Conservation (phyloP, 306 rosid species). For the Trifolium subterraneum region DNA sequence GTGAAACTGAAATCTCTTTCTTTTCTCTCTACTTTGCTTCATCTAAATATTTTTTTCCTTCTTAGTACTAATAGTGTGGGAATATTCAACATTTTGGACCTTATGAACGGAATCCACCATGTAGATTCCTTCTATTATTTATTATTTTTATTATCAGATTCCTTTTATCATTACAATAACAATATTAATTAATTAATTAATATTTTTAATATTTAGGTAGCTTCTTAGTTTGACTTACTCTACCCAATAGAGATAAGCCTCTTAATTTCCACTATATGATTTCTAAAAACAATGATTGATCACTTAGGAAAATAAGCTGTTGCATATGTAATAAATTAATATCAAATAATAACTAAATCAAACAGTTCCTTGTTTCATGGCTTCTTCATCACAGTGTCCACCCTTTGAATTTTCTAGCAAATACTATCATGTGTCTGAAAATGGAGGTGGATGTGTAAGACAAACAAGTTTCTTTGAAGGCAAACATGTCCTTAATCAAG, state of each 20-base stretch:
- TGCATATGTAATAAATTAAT: too few species aligned
- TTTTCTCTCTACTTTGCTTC: too few species aligned
- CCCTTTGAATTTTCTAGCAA: slow-evolving; percentile 70
- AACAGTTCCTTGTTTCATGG: slow-evolving; percentile 41
- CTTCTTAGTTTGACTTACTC: slow-evolving; percentile 51
- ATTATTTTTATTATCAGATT: too few species aligned
- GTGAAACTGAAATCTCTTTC: too few species aligned
- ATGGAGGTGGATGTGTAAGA: slow-evolving; percentile 68
- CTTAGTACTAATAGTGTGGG: neutral
- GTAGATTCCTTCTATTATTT: too few species aligned
- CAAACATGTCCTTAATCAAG: slow-evolving; percentile 80
- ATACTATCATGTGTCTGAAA: slow-evolving; percentile 62
- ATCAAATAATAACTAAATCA: slow-evolving; percentile 3
- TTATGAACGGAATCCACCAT: slow-evolving; percentile 29
- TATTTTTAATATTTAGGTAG: slow-evolving; percentile 10
- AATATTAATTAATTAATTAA: too few species aligned
- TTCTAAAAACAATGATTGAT: slow-evolving; percentile 13
- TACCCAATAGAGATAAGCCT: slow-evolving; percentile 35
- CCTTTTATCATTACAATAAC: too few species aligned
- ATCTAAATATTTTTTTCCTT: too few species aligned
- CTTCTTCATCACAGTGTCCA: slow-evolving; percentile 65
- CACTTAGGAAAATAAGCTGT: neutral
- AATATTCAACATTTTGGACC: slow-evolving; percentile 21
- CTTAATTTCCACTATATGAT: slow-evolving; percentile 26
- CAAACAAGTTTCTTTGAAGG: slow-evolving; percentile 88